Evolutionary conservation across 164 flowering plant genomes (phyloP).

Genomic region (Vitis rupestris): DNA sequence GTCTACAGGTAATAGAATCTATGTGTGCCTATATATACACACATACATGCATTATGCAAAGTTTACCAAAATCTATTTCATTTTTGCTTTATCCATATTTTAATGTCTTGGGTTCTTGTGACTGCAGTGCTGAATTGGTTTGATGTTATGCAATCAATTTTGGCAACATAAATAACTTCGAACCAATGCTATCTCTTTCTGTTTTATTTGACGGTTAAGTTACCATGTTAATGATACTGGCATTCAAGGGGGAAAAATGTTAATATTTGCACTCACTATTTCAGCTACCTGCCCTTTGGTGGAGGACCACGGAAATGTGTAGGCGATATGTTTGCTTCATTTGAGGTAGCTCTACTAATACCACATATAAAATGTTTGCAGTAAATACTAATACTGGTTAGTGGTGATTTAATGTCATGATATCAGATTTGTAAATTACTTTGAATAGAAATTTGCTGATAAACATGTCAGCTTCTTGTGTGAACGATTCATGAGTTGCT

Average conservation of each 20-base stretch:
- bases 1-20: no score
- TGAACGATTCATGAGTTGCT: neutral
- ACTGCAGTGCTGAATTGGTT: no score
- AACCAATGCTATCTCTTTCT: no score
- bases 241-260: no score
- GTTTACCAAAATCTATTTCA: no score
- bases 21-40: no score
- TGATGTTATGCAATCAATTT: no score
- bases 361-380: neutral
- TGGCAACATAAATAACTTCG: no score
- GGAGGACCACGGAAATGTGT: slow-evolving; percentile 97
- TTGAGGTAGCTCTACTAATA: slow-evolving; percentile 59
- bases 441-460: neutral
- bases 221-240: neutral
- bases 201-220: no score
- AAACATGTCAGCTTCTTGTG: neutral
- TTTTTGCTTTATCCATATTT: no score
- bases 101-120: no score
- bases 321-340: slow-evolving; percentile 95
- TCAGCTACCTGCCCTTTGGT: slow-evolving; percentile 94
- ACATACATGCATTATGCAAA: no score
- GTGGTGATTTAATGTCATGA: neutral
- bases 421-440: neutral
- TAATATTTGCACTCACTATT: slow-evolving; percentile 7
- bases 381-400: neutral